Evolutionary conservation across 2,329 filamentous ascomycete genomes (phyloP).

Genomic region (Pyrenophora tritici-repentis): DNA sequence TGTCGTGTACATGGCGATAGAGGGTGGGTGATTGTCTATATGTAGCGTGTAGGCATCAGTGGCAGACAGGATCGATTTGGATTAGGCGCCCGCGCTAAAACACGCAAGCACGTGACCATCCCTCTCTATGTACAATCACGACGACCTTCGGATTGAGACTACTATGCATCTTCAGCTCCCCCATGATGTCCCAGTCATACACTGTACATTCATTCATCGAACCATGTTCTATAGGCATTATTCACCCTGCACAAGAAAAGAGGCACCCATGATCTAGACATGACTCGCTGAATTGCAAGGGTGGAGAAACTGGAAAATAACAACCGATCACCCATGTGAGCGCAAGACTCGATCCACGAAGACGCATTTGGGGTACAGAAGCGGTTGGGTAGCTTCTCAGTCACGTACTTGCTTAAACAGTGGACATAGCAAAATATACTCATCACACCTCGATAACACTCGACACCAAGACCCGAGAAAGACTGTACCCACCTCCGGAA

Average conservation of each 20-base stretch:
- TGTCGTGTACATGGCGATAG: conserved; percentile 12
- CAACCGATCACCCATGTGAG: no score
- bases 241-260: background rate
- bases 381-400: no score
- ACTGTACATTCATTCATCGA: background rate
- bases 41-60: conserved; percentile 1
- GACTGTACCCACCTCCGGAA: background rate
- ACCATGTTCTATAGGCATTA: background rate
- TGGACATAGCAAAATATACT: background rate
- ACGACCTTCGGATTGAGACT: background rate
- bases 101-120: conserved; percentile 9
- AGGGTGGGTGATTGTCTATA: background rate
- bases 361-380: no score
- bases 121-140: no score
- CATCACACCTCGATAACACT: background rate
- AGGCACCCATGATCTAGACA: no score
- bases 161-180: background rate
- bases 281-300: no score
- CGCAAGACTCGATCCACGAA: no score
- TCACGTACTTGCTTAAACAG: background rate
- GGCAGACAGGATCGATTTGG: conserved; percentile 3
- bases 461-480: background rate
- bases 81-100: conserved; percentile 10
- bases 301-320: no score
- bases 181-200: background rate